These are phyloP conservation scores for Circinella minor DNA, from an alignment of 371 early-diverging fungal genomes.

Conservation along the genomic window DNA sequence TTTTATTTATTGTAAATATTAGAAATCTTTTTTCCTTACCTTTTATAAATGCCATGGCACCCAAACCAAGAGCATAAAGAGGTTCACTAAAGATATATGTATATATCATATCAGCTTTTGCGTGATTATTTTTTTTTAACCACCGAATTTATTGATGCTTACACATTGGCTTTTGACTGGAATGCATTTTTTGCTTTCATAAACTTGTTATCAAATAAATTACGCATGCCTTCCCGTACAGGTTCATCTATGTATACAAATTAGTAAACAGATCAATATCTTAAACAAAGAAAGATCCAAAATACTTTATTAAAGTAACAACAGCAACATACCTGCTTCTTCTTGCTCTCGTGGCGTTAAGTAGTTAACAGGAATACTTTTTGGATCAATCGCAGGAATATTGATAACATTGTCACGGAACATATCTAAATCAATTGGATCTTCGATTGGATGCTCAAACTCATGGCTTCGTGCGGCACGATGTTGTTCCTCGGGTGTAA, in stretches of 20 bases:
- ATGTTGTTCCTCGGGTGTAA: conserved; percentile 16
- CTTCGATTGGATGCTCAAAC: conserved; percentile 30
- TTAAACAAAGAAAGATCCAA: neutral
- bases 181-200: conserved; percentile 54
- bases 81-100: conserved; percentile 36
- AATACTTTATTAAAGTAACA: neutral
- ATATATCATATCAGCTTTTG: neutral
- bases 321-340: conserved; percentile 42
- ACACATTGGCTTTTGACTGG: conserved; percentile 42
- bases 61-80: conserved; percentile 49
- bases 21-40: conserved; percentile 20
- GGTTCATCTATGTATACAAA: conserved; percentile 37
- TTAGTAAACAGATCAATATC: neutral
- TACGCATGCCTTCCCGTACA: conserved; percentile 44
- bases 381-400: conserved; percentile 23
- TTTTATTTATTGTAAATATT: neutral
- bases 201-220: conserved; percentile 54
- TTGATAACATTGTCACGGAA: conserved; percentile 26
- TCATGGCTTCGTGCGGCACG: conserved; percentile 24
- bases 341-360: conserved; percentile 60
- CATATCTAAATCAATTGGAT: conserved; percentile 26
- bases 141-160: conserved; percentile 20
- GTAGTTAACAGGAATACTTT: conserved; percentile 40
- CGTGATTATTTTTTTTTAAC: neutral
- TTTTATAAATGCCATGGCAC: conserved; percentile 57